phyloP scores from a whole-genome alignment of 768 basidiomycete genomes.

The Pisolithus marmoratus region DNA sequence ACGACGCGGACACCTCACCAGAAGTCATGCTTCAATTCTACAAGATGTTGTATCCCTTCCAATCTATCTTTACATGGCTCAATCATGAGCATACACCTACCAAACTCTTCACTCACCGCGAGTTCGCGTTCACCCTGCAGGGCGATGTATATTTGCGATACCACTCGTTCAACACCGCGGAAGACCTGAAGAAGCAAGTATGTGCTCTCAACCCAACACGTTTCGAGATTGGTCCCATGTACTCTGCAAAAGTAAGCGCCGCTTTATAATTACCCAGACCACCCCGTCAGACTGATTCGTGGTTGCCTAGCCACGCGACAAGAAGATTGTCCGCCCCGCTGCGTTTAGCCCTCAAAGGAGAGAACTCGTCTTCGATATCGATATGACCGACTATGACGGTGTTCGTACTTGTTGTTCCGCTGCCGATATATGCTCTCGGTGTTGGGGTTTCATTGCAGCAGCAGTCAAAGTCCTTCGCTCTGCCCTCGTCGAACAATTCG shows the following conservation, averaged over 20 bases:
- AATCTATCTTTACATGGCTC: slow-evolving; percentile 89
- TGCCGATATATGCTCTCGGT: slow-evolving; percentile 84
- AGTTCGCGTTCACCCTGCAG: slow-evolving; percentile 90
- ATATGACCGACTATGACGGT: slow-evolving; percentile 98
- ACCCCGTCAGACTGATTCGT: neutral
- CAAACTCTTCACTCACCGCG: slow-evolving; percentile 85
- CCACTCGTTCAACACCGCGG: slow-evolving; percentile 78
- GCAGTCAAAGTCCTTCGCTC: slow-evolving; percentile 85
- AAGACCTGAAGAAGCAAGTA: slow-evolving; percentile 90
- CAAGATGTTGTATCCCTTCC: slow-evolving; percentile 88
- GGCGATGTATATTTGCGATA: slow-evolving; percentile 94
- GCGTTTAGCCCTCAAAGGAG: slow-evolving; percentile 71
- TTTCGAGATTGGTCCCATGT: slow-evolving; percentile 96
- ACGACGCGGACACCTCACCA: slow-evolving; percentile 35
- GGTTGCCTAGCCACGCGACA: slow-evolving; percentile 71
- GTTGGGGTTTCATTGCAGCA: slow-evolving; percentile 92
- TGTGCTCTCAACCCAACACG: slow-evolving; percentile 81
- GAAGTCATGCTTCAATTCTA: slow-evolving; percentile 80
- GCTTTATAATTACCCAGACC: neutral
- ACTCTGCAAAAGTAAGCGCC: slow-evolving; percentile 72
- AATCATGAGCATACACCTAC: slow-evolving; percentile 83
- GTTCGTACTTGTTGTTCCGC: slow-evolving; percentile 93
- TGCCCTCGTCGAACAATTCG: slow-evolving; percentile 82
- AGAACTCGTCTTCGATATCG: slow-evolving; percentile 98
- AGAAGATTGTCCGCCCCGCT: slow-evolving; percentile 68